phyloP scores from a whole-genome alignment of 2,329 filamentous ascomycete genomes.

The Scortechinia acanthostroma region DNA sequence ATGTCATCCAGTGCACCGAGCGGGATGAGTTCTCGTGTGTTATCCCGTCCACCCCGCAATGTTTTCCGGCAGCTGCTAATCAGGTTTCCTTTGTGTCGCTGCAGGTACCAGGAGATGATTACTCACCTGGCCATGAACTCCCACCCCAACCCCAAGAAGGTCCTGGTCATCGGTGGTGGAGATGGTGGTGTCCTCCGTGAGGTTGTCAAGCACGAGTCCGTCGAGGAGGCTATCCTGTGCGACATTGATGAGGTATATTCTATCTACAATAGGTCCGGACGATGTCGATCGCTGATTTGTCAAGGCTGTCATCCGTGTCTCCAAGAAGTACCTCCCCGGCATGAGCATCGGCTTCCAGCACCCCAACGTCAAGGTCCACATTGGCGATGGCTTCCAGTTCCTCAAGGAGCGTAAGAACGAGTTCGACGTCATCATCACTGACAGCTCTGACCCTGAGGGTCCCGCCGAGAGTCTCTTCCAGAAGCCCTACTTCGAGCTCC shows the following conservation, averaged over 20 bases:
- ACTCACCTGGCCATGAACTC: slow-evolving; percentile 97
- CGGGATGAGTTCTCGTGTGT: slow-evolving; percentile 80
- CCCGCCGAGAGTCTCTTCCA: slow-evolving; percentile 95
- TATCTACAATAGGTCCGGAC: too few relatives aligned
- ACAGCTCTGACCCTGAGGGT: slow-evolving; percentile 94
- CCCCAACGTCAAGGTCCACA: slow-evolving; percentile 84
- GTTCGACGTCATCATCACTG: slow-evolving; percentile 99
- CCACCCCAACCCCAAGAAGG: slow-evolving; percentile 96
- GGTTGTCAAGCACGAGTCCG: slow-evolving; percentile 96
- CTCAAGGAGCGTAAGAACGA: slow-evolving; percentile 90
- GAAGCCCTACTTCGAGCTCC: slow-evolving; percentile 96
- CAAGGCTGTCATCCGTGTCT: slow-evolving; percentile 92
- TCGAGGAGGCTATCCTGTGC: slow-evolving; percentile 92
- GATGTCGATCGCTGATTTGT: too few relatives aligned
- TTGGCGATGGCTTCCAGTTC: slow-evolving; percentile 99
- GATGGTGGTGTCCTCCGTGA: slow-evolving; percentile 96
- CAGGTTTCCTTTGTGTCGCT: too few relatives aligned
- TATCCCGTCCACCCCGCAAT: too few relatives aligned
- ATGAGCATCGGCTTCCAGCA: slow-evolving; percentile 92
- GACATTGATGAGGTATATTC: slow-evolving; percentile 99
- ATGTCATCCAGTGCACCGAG: slow-evolving; percentile 98
- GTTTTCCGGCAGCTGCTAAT: too few relatives aligned
- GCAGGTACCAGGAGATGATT: slow-evolving; percentile 97
- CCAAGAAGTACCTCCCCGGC: slow-evolving; percentile 91
- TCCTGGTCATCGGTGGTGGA: slow-evolving; percentile 94